phyloP scores from a whole-genome alignment of 1,284 basidiomycete species.

The Heterobasidion parviporum region DNA sequence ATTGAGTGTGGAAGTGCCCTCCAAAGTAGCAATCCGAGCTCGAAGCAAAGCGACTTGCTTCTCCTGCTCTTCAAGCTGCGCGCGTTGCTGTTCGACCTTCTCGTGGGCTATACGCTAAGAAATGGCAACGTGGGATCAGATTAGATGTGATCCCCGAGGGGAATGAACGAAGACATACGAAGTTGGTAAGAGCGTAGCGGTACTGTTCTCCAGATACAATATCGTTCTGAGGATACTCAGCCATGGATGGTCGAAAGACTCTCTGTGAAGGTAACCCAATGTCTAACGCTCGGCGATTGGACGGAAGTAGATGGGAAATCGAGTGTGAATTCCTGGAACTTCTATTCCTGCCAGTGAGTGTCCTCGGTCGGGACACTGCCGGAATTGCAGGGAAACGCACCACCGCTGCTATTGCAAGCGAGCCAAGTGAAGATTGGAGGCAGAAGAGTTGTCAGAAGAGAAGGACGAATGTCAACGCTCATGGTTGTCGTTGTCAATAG shows the following conservation, averaged over 20 bases:
- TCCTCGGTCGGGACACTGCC: no score
- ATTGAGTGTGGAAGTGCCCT: conserved; percentile 41
- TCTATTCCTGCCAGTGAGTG: no score
- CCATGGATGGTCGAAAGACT: background rate
- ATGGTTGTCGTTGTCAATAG: no score
- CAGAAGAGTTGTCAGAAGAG: no score
- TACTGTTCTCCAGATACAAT: conserved; percentile 66
- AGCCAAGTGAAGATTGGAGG: no score
- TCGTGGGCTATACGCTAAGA: conserved; percentile 73
- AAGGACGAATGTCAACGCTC: no score
- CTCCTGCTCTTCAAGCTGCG: conserved; percentile 75
- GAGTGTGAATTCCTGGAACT: no score
- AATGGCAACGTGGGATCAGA: background rate
- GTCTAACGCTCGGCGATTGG: no score
- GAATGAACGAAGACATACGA: conserved; percentile 36
- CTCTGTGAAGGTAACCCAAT: no score
- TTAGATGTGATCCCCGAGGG: background rate
- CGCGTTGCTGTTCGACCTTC: conserved; percentile 73
- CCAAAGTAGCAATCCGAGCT: conserved; percentile 60
- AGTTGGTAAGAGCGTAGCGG: conserved; percentile 72
- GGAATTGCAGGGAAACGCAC: no score
- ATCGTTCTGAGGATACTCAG: conserved; percentile 27
- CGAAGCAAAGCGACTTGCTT: conserved; percentile 66
- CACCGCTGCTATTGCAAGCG: no score
- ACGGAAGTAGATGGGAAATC: no score